These are phyloP conservation scores for Pseudophaeomoniella oleicola DNA, from an alignment of 2,329 filamentous ascomycete species.

Conservation along the genomic window DNA sequence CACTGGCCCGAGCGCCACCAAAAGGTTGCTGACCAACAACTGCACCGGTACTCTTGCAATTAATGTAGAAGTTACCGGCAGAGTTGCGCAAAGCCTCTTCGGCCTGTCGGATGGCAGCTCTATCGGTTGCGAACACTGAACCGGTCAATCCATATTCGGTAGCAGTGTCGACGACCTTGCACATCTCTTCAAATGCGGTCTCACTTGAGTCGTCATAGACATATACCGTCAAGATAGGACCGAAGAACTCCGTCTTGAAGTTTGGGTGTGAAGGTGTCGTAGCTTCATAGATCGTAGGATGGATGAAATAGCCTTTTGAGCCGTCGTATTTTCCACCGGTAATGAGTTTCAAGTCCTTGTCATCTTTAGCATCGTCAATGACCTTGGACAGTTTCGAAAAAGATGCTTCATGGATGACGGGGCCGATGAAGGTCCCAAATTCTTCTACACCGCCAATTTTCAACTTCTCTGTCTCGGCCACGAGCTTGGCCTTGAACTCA, in stretches of 20 bases:
- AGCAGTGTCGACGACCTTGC: slow-evolving; percentile 52
- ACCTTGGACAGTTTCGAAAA: slow-evolving; percentile 61
- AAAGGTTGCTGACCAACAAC: slow-evolving; percentile 36
- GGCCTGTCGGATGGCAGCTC: slow-evolving; percentile 49
- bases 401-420: slow-evolving; percentile 61
- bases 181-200: slow-evolving; percentile 40
- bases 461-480: slow-evolving; percentile 48
- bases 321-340: slow-evolving; percentile 59
- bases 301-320: slow-evolving; percentile 59
- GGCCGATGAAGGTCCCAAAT: slow-evolving; percentile 61
- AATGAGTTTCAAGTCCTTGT: slow-evolving; percentile 52
- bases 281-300: slow-evolving; percentile 61
- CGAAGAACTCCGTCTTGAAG: slow-evolving; percentile 61
- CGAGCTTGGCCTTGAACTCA: slow-evolving; percentile 49
- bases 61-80: slow-evolving; percentile 76
- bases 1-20: slow-evolving; percentile 39
- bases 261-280: slow-evolving; percentile 54
- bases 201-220: slow-evolving; percentile 53
- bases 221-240: slow-evolving; percentile 54
- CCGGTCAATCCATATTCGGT: slow-evolving; percentile 69
- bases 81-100: slow-evolving; percentile 58
- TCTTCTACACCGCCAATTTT: slow-evolving; percentile 51
- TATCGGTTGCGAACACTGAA: slow-evolving; percentile 58
- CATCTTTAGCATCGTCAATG: slow-evolving; percentile 59
- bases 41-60: slow-evolving; percentile 55